Evolutionary conservation across 192 early-diverging fungal genomes (phyloP).

Genomic region (Entomortierella lignicola): DNA sequence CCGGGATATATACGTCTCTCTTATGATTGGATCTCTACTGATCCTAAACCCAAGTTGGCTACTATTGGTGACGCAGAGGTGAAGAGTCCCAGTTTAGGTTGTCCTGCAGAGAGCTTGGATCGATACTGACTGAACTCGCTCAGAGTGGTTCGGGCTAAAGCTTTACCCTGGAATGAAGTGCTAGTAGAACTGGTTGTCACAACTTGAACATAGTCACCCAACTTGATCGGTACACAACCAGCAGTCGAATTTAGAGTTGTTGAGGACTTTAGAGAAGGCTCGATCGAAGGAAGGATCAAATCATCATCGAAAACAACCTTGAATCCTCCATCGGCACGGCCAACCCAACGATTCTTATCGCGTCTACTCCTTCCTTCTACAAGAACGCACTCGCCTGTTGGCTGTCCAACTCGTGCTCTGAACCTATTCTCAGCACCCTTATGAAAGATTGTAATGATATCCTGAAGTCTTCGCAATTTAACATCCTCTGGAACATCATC

Average conservation of each 20-base stretch:
- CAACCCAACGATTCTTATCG: slow-evolving; percentile 60
- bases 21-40: slow-evolving; percentile 5
- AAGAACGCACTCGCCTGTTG: slow-evolving; percentile 51
- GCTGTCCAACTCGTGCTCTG: slow-evolving; percentile 20
- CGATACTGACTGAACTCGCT: slow-evolving; percentile 35
- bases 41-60: not conserved
- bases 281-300: slow-evolving; percentile 30
- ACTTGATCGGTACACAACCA: slow-evolving; percentile 31
- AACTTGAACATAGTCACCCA: slow-evolving; percentile 55
- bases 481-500: slow-evolving; percentile 76
- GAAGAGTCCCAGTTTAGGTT: not conserved
- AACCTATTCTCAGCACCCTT: slow-evolving; percentile 59
- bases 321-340: slow-evolving; percentile 75
- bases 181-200: slow-evolving; percentile 44
- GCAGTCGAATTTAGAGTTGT: not conserved
- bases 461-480: slow-evolving; percentile 69
- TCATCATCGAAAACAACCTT: slow-evolving; percentile 70
- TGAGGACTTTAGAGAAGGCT: slow-evolving; percentile 7
- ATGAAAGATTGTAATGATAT: slow-evolving; percentile 78
- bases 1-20: not conserved
- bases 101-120: slow-evolving; percentile 5
- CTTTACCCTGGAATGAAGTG: slow-evolving; percentile 56
- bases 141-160: slow-evolving; percentile 45
- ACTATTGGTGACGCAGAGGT: not conserved
- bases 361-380: slow-evolving; percentile 44